phyloP scores from a whole-genome alignment of 805 yeast genomes.

The Pichia californica region DNA sequence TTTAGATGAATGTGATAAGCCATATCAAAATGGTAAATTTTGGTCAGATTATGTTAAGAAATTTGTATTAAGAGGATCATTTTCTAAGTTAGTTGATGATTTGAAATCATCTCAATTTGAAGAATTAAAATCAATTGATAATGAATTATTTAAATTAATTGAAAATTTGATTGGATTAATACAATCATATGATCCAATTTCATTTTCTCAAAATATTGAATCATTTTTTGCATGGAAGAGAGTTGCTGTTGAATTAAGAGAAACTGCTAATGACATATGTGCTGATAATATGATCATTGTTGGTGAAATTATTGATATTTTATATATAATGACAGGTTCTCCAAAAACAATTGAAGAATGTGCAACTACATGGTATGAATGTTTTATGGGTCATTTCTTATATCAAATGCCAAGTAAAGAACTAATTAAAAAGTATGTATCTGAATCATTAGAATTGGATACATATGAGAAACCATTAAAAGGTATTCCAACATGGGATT shows the following conservation, averaged over 20 bases:
- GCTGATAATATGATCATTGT: constrained; percentile 26
- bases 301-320: constrained; percentile 35
- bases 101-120: constrained; percentile 39
- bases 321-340: constrained; percentile 41
- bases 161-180: constrained; percentile 36
- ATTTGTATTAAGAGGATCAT: constrained; percentile 54
- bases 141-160: constrained; percentile 32
- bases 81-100: constrained; percentile 46
- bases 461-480: constrained; percentile 29
- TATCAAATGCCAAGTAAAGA: constrained; percentile 52
- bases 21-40: constrained; percentile 46
- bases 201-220: constrained; percentile 31
- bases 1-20: constrained; percentile 33
- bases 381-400: constrained; percentile 34
- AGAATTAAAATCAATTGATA: constrained; percentile 27
- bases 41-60: constrained; percentile 58
- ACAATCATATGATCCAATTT: constrained; percentile 32
- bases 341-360: constrained; percentile 42
- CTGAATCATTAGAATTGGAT: constrained; percentile 25
- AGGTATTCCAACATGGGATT: constrained; percentile 42
- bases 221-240: constrained; percentile 46
- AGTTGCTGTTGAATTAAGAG: constrained; percentile 44
- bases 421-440: constrained; percentile 36
- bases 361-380: constrained; percentile 65
- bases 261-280: constrained; percentile 26